Evolutionary conservation across 2,329 filamentous ascomycete genomes (phyloP).

Genomic region (Myriosclerotinia duriaeana): DNA sequence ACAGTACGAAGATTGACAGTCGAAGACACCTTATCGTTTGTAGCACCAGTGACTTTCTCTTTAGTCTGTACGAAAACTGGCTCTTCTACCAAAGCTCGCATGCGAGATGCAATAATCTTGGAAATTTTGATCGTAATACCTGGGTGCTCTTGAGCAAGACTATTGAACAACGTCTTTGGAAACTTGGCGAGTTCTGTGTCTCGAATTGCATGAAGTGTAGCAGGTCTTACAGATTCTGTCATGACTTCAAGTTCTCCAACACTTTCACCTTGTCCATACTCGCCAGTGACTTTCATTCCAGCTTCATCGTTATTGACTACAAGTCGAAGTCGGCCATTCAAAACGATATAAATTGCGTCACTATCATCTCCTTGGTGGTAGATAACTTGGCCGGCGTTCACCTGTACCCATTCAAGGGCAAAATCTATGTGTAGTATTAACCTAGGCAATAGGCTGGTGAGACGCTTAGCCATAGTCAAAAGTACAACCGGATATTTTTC

Average conservation of each 20-base stretch:
- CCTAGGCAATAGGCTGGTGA: constrained; percentile 84
- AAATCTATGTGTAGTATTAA: constrained; percentile 97
- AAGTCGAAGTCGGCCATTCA: constrained; percentile 85
- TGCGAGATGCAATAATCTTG: constrained; percentile 94
- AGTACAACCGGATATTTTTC: constrained; percentile 90
- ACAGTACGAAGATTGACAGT: constrained; percentile 92
- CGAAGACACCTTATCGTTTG: constrained; percentile 70
- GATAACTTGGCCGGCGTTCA: constrained; percentile 90
- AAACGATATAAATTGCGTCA: constrained; percentile 95
- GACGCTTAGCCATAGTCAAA: constrained; percentile 90
- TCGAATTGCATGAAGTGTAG: constrained; percentile 90
- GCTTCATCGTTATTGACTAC: constrained; percentile 80
- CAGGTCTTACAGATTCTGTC: constrained; percentile 87
- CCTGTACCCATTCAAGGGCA: constrained; percentile 96
- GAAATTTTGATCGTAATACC: constrained; percentile 99
- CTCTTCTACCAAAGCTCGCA: constrained; percentile 85
- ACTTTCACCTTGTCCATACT: constrained; percentile 96
- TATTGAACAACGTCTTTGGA: constrained; percentile 94
- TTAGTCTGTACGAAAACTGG: constrained; percentile 66
- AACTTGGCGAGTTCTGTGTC: constrained; percentile 97
- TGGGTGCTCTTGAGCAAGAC: constrained; percentile 91
- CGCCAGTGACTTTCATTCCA: constrained; percentile 80
- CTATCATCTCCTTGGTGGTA: constrained; percentile 94
- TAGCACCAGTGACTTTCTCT: constrained; percentile 59
- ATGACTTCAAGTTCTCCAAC: constrained; percentile 96